Evolutionary conservation across 2,329 filamentous ascomycete genomes (phyloP), one percentile per base, ranked within the genome.

Genomic region (Endocalyx cinctus): DNA sequence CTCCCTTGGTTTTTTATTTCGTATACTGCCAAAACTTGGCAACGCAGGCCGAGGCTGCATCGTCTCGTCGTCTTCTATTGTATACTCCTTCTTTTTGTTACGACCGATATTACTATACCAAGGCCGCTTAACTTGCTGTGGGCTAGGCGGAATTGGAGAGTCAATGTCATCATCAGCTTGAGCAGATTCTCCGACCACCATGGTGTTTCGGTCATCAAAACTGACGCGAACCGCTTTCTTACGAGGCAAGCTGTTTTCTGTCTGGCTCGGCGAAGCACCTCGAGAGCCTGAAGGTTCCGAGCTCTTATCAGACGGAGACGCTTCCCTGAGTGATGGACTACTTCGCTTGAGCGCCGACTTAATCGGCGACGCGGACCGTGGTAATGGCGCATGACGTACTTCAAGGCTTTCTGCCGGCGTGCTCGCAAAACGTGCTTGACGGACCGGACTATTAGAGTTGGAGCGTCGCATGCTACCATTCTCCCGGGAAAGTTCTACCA

Each of bases 11-110:
- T 77, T 79, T 56, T 74, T 78, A 17, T 80, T 77, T 15, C 82
- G 71, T 15, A 89, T 69, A 49, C 84, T 88, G 13, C 84, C 84
- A 55, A 89, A 89, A 2, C 73, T 81, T 2, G 84, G 84, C 23
- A 89, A 61, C 2, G 78, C 79, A 6, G 84, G 83, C 19, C 83
- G 67, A n/a, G 84, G 84, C 45, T 78, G 78, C 81, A 87, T 86
- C 11, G 78, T 63, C 39, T 81, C 73, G 26, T 84, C 78, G 18
- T 84, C 77, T n/a, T 81, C 70, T 3, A 69, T 43, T 10, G 59
- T 39, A 12, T 61, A 50, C 5, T 75, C 74, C 46, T 72, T 74
- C 53, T 73, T 72, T 47, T 71, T 70, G 27, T 59, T 57, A 29
- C 62, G 63, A 4, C 63, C 65, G 15, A 76, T 60, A 34, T 62